Evolutionary conservation across 805 yeast species (phyloP).

Genomic region (Cyberlindnera misumaiensis): DNA sequence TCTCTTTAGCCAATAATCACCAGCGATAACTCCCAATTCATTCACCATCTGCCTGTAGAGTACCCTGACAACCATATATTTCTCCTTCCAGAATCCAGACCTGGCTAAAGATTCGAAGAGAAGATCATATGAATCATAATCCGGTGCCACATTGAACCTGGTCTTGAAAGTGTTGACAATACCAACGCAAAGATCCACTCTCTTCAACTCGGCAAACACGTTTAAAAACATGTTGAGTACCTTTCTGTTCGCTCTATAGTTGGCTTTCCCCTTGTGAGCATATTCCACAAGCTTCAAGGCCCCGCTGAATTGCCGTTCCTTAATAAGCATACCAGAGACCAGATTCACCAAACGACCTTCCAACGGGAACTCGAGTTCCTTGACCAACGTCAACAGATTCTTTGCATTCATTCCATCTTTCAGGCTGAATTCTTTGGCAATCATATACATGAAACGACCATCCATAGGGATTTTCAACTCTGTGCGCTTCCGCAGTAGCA

Average conservation of each 20-base stretch:
- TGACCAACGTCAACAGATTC: slow-evolving; percentile 11
- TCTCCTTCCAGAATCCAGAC: slow-evolving; percentile 25
- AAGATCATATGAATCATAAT: slow-evolving; percentile 26
- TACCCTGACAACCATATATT: slow-evolving; percentile 21
- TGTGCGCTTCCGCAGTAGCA: slow-evolving; percentile 27
- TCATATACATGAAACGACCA: slow-evolving; percentile 19
- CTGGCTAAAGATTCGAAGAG: slow-evolving; percentile 29
- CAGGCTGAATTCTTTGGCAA: slow-evolving; percentile 20
- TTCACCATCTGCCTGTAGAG: slow-evolving; percentile 20
- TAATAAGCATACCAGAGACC: slow-evolving; percentile 21
- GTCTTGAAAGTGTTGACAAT: slow-evolving; percentile 26
- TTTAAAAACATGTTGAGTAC: slow-evolving; percentile 26
- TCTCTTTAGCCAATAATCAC: slow-evolving; percentile 22
- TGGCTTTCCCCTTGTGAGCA: slow-evolving; percentile 7
- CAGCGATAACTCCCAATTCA: slow-evolving; percentile 14
- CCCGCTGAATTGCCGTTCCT: slow-evolving; percentile 22
- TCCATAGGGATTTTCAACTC: slow-evolving; percentile 27
- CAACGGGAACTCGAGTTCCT: slow-evolving; percentile 19
- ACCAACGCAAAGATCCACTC: slow-evolving; percentile 30
- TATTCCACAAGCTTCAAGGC: slow-evolving; percentile 25
- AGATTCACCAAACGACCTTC: slow-evolving; percentile 21
- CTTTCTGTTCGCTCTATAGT: slow-evolving; percentile 12
- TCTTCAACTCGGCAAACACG: slow-evolving; percentile 25
- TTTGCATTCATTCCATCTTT: slow-evolving; percentile 5
- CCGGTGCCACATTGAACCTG: slow-evolving; percentile 24